A percentile compares a stretch with the other conserved stretches of the same genome.
Evolutionary conservation across 768 basidiomycete species (phyloP).

Genomic region (Cystobasidium onofrii): DNA sequence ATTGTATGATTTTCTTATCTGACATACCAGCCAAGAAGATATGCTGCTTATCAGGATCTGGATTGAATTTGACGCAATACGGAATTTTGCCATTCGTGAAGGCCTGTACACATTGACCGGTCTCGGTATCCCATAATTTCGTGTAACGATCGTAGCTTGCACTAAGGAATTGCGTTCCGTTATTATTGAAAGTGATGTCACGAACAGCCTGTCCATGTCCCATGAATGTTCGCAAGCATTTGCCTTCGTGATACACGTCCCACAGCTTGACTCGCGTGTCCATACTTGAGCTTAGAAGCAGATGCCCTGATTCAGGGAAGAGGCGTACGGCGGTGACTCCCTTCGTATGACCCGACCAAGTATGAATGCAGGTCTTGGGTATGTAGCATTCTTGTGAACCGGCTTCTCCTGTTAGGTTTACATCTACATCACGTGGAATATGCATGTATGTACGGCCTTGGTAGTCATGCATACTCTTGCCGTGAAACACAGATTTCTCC

Average conservation of each 20-base stretch:
- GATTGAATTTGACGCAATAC: conserved; percentile 89
- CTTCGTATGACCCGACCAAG: conserved; percentile 96
- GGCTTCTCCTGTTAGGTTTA: conserved; percentile 64
- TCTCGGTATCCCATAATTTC: conserved; percentile 99
- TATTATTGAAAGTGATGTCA: conserved; percentile 90
- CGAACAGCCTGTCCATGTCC: conserved; percentile 95
- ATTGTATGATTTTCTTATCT: conserved; percentile 99
- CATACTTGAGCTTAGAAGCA: conserved; percentile 89
- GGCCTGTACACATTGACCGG: conserved; percentile 85
- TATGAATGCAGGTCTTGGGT: conserved; percentile 90
- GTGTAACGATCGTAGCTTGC: conserved; percentile 93
- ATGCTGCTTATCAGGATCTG: conserved; percentile 89
- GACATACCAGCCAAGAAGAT: conserved; percentile 97
- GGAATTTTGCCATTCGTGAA: conserved; percentile 98
- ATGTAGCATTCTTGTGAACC: conserved; percentile 87
- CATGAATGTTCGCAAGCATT: conserved; percentile 92
- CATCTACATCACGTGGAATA: conserved; percentile 69
- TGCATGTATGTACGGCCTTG: conserved; percentile 98
- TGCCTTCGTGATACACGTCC: conserved; percentile 95
- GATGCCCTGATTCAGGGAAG: conserved; percentile 86
- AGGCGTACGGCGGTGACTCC: conserved; percentile 88
- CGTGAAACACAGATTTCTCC: conserved; percentile 92
- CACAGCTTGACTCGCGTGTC: conserved; percentile 99
- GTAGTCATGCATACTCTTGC: conserved; percentile 92
- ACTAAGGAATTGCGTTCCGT: conserved; percentile 77